Base-by-base conservation (phyloP, 2,329 filamentous ascomycete genomes). In the Metarhizium sp. region DNA sequence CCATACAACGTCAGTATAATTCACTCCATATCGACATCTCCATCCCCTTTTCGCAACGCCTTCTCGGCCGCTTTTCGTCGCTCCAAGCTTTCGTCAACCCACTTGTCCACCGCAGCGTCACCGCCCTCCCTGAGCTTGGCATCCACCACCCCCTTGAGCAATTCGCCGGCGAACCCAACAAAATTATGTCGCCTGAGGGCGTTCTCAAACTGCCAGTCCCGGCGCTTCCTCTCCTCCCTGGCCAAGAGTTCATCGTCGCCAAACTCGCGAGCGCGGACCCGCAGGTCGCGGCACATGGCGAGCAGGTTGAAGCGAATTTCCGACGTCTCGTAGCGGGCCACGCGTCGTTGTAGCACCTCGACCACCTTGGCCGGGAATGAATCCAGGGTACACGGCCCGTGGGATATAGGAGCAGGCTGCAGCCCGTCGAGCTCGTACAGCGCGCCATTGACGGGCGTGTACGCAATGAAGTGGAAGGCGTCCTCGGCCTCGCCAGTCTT, bases 291-390 rank as follows among this genome's bases (percentile, higher is more conserved):
- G 62, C 92, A 89, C 80, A 96, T 92, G 48, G 92, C 94, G 68
- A 99, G 82, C 54, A 99, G 78, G 71, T 99, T 99, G 77, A 99
- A 99, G 48, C 91, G 81, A 59, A 97, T 96, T 78, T 99, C 94
- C 1, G 84, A 81, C 18, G 83, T 76, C 16, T 91, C 91, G 71
- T 99, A 97, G 55, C 92, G 80, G 58, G 81, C 86, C 62, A 99
- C 88, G 54, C 94, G 83, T 56, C 87, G 79, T 72, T 90, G 88
- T 57, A 99, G 76, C 42, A 97, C 92, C n/a, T 88, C 77, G 59
- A 95, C 90, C 50, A 97, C 87, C 64, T 85, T 87, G 55, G 82
- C 75, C 1, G 91, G 84, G 68, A 99, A 97, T 38, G 85, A 77
- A 2, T 81, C 80, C n/a, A 74, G 66, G 1, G 78, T 75, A 70